Conservation (phyloP, 1,139 yeast species). For the Blastobotrys buckinghamii region DNA sequence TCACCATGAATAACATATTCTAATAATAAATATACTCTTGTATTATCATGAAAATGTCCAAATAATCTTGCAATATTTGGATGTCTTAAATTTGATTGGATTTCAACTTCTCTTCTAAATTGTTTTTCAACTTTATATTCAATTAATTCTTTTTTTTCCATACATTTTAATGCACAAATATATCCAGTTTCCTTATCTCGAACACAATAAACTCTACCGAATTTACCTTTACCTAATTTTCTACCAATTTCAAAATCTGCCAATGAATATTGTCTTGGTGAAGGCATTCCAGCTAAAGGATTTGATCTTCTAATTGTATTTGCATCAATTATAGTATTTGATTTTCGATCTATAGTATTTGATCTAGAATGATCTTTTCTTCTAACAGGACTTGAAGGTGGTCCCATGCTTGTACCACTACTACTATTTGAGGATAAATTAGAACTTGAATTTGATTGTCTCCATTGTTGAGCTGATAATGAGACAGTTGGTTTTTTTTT, state of each 20-base stretch:
- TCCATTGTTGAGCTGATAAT: slow-evolving; percentile 24
- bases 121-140: slow-evolving; percentile 80
- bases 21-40: slow-evolving; percentile 72
- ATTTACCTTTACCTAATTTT: slow-evolving; percentile 86
- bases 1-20: slow-evolving; percentile 90
- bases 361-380: slow-evolving; percentile 5
- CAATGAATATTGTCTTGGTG: slow-evolving; percentile 32
- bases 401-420: slow-evolving; percentile 16
- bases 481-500: slow-evolving; percentile 19
- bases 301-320: slow-evolving; percentile 23
- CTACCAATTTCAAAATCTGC: slow-evolving; percentile 83
- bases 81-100: slow-evolving; percentile 71
- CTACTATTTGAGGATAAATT: background rate
- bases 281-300: slow-evolving; percentile 25
- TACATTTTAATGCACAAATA: slow-evolving; percentile 83
- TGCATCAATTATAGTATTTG: slow-evolving; percentile 19
- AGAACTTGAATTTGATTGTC: slow-evolving; percentile 5
- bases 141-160: slow-evolving; percentile 75
- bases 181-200: slow-evolving; percentile 69
- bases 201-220: slow-evolving; percentile 90
- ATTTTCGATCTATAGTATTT: slow-evolving; percentile 1
- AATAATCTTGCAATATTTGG: slow-evolving; percentile 72
- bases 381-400: slow-evolving; percentile 20
- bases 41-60: slow-evolving; percentile 78
- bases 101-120: slow-evolving; percentile 85